Evolutionary conservation across 2,329 filamentous ascomycete species (phyloP), one percentile per base, ranked within the genome.

Genomic region (Periconia sp.): DNA sequence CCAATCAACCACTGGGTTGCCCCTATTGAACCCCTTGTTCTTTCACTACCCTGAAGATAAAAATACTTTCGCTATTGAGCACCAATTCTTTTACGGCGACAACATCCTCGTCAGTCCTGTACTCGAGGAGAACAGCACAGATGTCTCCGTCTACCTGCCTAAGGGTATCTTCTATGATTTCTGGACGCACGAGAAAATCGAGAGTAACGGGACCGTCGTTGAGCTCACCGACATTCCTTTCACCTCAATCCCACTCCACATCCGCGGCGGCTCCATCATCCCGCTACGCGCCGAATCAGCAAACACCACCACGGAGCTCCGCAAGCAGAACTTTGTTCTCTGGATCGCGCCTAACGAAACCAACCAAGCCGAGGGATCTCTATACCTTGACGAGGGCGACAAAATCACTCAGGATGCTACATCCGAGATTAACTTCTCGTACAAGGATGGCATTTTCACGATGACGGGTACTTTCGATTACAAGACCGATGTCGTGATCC

Each of bases 301-400:
- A 45, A 85, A 84, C 77, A 90, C 77, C 65, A 92, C 70, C 68
- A 85, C 65, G 66, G 89, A 82, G 57, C 74, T 89, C 23, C 79
- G 87, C 43, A 81, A 83, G 65, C 79, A 88, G 62, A 78, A 86
- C 60, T 93, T 93, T 74, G 84, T 89, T 67, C 77, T 94, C 46
- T 70, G 92, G 53, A 81, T 94, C 41, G 86, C 89, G 0, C 79
- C 88, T 0, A 84, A 83, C 9, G 64, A 70, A 1, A 77, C 86
- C 37, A 87, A 86, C 3, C 82, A 77, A n/a, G 90, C 90, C 0
- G 67, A 68, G 0, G 91, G 91, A 0, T 78, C 79, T 45, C 76
- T 94, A 47, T 93, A 92, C 68, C 74, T 93, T 2, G 90, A 94
- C 59, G 90, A 94, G 54, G 90, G 90, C 2, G 84, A 85, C 47